Base-by-base conservation (phyloP, 2,329 filamentous ascomycete genomes). In the Penicillium italicum region DNA sequence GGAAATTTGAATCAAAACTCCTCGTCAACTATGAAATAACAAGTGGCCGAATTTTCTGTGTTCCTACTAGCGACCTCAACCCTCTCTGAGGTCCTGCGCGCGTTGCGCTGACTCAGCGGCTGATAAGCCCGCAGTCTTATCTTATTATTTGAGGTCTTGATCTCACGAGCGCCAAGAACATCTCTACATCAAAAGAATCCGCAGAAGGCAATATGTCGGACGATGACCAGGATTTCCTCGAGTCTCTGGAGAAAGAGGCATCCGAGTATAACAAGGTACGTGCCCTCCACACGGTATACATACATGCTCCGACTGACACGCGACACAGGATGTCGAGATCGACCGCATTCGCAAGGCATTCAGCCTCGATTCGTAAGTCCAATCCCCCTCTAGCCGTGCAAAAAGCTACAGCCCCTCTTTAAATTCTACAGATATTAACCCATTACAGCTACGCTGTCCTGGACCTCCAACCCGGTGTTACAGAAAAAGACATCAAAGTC, bases 401-500 rank as follows among this genome's bases (percentile, higher is more conserved):
- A 30, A 20, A 12, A 1, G 5, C 9, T 1, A 11, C 11, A 2
- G 5, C 5, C 36, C 4, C 6, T 20, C 14, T 14, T 22, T 18
- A 26, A 18, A 22, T 36, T 14, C 45, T 10, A 34, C 47, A 24
- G 30, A 55, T 16, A 41, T 49, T 59, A 22, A 61, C 22, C 26
- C 10, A 28, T 11, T 28, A 36, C 59, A 90, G 87, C 65, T 99
- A 99, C 74, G 90, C 93, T 48, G 91, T 99, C 46, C 87, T 99
- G 43, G 94, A 95, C 74, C 88, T 99, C 43, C 91, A 96, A 73
- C 94, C 94, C 4, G 94, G 94, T 70, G 91, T 97, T 20, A 86
- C 94, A 53, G 93, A 97, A 66, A 92, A 90, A 57, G 94, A 97
- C 77, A 97, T 99, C 80, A 97, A 97, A 77, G 80, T 87, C 65